Evolutionary conservation across 371 early-diverging fungal species (phyloP).

Genomic region (Circinella minor): DNA sequence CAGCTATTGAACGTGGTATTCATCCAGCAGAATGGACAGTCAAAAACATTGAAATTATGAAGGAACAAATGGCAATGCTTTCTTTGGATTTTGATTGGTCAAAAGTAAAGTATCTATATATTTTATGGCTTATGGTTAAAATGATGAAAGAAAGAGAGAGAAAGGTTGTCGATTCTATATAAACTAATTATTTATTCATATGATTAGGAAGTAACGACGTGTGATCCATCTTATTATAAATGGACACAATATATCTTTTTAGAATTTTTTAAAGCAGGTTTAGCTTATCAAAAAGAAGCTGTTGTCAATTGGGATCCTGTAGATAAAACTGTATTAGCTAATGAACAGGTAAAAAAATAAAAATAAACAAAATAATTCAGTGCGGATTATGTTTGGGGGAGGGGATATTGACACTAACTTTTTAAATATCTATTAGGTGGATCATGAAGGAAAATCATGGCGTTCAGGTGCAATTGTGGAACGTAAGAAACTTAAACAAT

Average conservation of each 20-base stretch:
- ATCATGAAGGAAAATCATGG: constrained; percentile 88
- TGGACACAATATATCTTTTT: constrained; percentile 94
- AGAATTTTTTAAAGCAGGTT: constrained; percentile 74
- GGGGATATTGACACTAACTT: no score
- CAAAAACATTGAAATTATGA: constrained; percentile 83
- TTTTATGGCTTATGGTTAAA: no score
- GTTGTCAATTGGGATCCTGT: constrained; percentile 97
- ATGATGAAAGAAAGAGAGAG: no score
- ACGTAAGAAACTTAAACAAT: constrained; percentile 82
- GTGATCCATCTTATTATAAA: constrained; percentile 85
- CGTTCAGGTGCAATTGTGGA: constrained; percentile 95
- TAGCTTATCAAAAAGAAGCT: constrained; percentile 89
- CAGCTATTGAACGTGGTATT: constrained; percentile 88
- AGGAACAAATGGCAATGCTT: constrained; percentile 76
- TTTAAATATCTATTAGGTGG: constrained; percentile 61
- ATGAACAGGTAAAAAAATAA: constrained; percentile 79
- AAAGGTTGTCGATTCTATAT: no score
- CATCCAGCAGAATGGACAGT: constrained; percentile 87
- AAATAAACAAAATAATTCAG: no score
- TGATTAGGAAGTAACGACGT: constrained; percentile 80
- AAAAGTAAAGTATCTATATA: constrained; percentile 45
- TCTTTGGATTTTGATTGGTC: constrained; percentile 91
- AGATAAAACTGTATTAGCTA: constrained; percentile 93
- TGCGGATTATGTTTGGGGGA: no score
- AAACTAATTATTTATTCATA: no score